phyloP scores from a whole-genome alignment of 2,329 filamentous ascomycete genomes.

The Fusarium haematococcum region DNA sequence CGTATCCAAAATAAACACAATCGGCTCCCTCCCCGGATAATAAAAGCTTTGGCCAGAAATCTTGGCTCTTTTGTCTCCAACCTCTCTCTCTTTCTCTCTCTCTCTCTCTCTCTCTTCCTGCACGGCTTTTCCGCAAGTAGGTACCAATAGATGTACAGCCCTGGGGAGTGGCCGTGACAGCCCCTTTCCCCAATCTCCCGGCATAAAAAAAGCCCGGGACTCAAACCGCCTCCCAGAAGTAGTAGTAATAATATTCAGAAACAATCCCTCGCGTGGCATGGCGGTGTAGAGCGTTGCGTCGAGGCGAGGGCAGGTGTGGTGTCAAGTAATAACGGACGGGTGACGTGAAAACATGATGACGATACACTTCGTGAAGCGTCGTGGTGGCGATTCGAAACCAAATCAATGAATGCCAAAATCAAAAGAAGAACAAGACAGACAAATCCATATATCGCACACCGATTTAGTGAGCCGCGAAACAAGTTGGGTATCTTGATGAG shows the following conservation, averaged over 20 bases:
- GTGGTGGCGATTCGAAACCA: conserved; percentile 20
- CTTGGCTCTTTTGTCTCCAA: conserved; percentile 22
- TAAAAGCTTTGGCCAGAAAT: conserved; percentile 18
- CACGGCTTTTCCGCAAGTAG: conserved; percentile 11
- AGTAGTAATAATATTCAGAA: conserved; percentile 5
- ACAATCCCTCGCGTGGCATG: not conserved
- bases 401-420: conserved; percentile 23
- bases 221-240: conserved; percentile 13
- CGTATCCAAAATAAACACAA: conserved; percentile 8
- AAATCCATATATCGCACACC: conserved; percentile 47
- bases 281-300: not conserved
- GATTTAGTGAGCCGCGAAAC: conserved; percentile 51
- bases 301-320: conserved; percentile 13
- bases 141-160: conserved; percentile 20
- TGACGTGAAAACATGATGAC: conserved; percentile 31
- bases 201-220: not conserved
- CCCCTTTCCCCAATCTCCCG: conserved; percentile 1
- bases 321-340: conserved; percentile 18
- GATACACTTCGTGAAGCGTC: conserved; percentile 29
- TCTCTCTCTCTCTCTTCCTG: conserved; percentile 10
- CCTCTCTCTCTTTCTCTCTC: not conserved
- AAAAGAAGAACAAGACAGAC: conserved; percentile 35
- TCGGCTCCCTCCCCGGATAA: not conserved
- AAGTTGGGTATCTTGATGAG: conserved; percentile 57
- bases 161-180: conserved; percentile 2